phyloP scores from a whole-genome alignment of 441 rosid genomes.

The Breynia disticha region DNA sequence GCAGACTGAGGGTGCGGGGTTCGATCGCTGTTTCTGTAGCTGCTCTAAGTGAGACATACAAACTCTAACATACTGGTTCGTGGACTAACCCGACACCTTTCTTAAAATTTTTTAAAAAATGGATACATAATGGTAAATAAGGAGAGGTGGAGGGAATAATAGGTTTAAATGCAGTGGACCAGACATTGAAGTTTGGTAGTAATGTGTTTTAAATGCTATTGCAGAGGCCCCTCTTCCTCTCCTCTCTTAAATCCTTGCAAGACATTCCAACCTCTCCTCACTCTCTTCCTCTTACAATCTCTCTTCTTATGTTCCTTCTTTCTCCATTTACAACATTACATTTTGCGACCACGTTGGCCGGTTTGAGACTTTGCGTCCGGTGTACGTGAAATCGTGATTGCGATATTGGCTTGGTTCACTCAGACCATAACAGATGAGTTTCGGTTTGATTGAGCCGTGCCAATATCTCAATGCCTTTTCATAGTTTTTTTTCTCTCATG shows the following conservation, averaged over 20 bases:
- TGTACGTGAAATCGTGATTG: constrained; percentile 27
- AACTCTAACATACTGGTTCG: too few relatives aligned
- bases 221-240: constrained; percentile 25
- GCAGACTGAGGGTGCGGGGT: too few relatives aligned
- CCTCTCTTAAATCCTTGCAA: constrained; percentile 29
- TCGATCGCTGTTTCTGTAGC: too few relatives aligned
- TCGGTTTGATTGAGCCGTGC: constrained; percentile 56
- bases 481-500: constrained; percentile 14
- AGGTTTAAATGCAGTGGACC: constrained; percentile 52
- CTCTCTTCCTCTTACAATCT: background rate
- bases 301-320: background rate
- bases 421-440: constrained; percentile 13
- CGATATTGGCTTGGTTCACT: constrained; percentile 62
- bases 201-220: constrained; percentile 66
- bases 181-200: constrained; percentile 63
- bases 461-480: constrained; percentile 50
- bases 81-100: too few relatives aligned
- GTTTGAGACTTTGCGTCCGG: too few relatives aligned
- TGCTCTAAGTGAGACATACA: too few relatives aligned
- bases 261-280: constrained; percentile 40
- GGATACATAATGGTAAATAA: background rate
- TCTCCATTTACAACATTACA: background rate
- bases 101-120: too few relatives aligned
- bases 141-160: constrained; percentile 13
- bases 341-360: too few relatives aligned